Evolutionary conservation across 352 stramenopile genomes (phyloP), one percentile per base, ranked within the genome.

Genomic region (Globisporangium radiosum): DNA sequence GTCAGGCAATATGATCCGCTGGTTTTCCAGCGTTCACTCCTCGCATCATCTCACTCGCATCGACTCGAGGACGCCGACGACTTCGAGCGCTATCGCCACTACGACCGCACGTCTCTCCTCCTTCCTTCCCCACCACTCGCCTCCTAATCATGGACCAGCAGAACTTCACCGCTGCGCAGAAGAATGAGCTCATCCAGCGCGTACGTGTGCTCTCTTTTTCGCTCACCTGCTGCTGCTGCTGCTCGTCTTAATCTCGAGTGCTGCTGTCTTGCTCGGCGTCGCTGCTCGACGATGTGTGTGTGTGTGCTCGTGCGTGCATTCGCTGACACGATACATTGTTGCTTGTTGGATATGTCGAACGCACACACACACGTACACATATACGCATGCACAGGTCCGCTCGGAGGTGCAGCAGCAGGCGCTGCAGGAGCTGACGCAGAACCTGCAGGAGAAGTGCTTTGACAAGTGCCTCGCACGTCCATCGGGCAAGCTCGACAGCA

Each of bases 401-500:
- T 84, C 81, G 58, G 84, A 95, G 69, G 78, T 94, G 39, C 79
- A 93, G 69, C 70, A 85, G 62, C 82, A 92, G 66, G 82, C 82
- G 57, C 70, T 94, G 43, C 81, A 94, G 70, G 84, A 93, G 63
- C 66, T 95, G 65, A 94, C 84, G 54, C 79, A 89, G 71, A 92
- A 83, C 63, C 60, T 96, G 52, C 85, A 94, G 71, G 82, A 93
- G 57, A 96, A 96, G 66, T 96, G 87, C 68, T 96, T 96, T 62
- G 85, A 96, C 73, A 92, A 94, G 71, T 96, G 87, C 75, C 78
- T 96, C 67, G 76, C 83, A 47, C 79, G 71, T 56, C 72, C 87
- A 17, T 85, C 80, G 58, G 80, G 79, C 62, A 93, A 92, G 72
- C 71, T 96, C 44, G 84, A 92, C 68, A 83, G 78, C 77, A 96